Base-by-base conservation (phyloP, 1,284 basidiomycete genomes). In the Neolentinus lepideus region DNA sequence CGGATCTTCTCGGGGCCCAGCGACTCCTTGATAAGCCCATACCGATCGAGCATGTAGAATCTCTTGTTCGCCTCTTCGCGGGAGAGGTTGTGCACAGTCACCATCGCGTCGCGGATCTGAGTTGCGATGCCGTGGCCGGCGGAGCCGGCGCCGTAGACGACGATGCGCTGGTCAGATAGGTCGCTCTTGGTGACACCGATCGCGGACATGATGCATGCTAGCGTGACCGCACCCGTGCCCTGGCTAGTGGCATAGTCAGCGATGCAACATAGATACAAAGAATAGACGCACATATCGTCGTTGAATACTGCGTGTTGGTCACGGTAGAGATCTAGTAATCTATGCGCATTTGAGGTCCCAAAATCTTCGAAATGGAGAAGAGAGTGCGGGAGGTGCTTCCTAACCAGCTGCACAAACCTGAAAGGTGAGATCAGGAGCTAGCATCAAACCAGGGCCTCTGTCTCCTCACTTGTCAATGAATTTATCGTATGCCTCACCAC, bases 211-310 rank as follows among this genome's bases (percentile, higher is more conserved):
- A 90, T 68, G n/a, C 82, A 83, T 0, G 89, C 81, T n/a, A 92
- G 78, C 0, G 90, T 87, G 14, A 94, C 90, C 0, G 90, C 90
- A 1, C 91, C 90, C 1, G 91, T 94, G 12, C 91, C 91, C 72
- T 93, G 90, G 47, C 89, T 90, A 64, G 65, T 48, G 52, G 22
- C 43, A 45, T 14, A 25, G 54, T 43, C 24, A 56, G 27, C 54
- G 9, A 54, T 24, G 31, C 29, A 25, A 35, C 21, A 35, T 52
- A 24, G 24, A 16, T 14, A 52, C 26, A 45, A 52, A 24, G 19
- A 53, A n/a, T 46, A 53, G 43, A 56, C 79, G 9, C 63, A 85
- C 84, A 88, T 84, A 62, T 88, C 89, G 61, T 92, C 90, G 67
- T 92, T 92, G 75, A 92, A 92, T 16, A 85, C 80, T 0, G 86